Evolutionary conservation across 345 rosid species (phyloP).

Genomic region (Fremontodendron californicum): DNA sequence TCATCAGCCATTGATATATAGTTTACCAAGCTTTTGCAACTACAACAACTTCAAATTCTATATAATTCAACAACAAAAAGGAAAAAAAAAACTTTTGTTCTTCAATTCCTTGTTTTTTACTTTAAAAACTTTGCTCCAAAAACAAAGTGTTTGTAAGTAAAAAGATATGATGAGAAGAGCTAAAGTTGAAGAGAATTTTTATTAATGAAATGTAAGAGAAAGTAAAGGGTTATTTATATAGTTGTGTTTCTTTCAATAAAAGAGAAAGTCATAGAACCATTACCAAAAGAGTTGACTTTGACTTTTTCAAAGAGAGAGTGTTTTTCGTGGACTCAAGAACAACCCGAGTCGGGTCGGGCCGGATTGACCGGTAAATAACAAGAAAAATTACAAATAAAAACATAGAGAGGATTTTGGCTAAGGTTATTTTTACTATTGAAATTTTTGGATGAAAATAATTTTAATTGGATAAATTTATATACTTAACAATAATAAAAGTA

Average conservation of each 20-base stretch:
- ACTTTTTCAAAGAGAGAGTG: not conserved
- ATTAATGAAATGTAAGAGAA: not conserved
- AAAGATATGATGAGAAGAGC: not conserved
- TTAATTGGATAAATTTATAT: too few species aligned
- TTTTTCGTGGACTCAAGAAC: not conserved
- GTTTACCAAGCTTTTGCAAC: not conserved
- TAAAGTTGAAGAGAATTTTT: not conserved
- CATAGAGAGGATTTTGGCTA: too few species aligned
- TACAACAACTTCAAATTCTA: not conserved
- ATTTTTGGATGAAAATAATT: not conserved
- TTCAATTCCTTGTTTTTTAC: not conserved
- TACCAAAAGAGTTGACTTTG: not conserved
- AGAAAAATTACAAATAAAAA: not conserved
- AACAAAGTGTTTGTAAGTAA: not conserved
- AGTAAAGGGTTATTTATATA: not conserved
- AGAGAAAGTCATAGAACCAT: not conserved
- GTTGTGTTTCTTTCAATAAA: not conserved
- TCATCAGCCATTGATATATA: conserved; percentile 9
- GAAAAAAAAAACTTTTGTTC: not conserved
- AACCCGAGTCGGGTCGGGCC: too few species aligned
- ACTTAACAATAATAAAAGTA: too few species aligned
- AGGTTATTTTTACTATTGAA: not conserved
- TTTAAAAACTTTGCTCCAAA: not conserved
- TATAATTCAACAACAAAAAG: not conserved
- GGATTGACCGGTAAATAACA: not conserved